Conservation (phyloP, 2,329 filamentous ascomycete genomes). For the Cytospora leucostoma region DNA sequence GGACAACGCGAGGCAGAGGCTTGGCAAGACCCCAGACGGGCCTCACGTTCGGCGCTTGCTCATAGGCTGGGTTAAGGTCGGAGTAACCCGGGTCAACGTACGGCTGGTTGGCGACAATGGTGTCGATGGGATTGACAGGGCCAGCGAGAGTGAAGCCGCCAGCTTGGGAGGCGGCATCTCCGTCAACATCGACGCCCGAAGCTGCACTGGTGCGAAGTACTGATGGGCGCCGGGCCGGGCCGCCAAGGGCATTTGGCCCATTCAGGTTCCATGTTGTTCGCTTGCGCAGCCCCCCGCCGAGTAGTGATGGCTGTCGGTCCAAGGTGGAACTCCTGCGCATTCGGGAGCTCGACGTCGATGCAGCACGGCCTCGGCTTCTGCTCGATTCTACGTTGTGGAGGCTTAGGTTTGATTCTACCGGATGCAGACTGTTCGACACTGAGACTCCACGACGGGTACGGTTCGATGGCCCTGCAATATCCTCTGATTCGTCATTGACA, state of each 20-base stretch:
- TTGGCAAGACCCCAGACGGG: conserved; percentile 57
- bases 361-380: conserved; percentile 21
- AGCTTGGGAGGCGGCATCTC: conserved; percentile 14
- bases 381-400: conserved; percentile 7
- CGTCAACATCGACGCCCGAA: conserved; percentile 16
- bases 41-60: conserved; percentile 49
- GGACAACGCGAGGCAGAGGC: conserved; percentile 54
- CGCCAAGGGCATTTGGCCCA: conserved; percentile 23
- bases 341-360: conserved; percentile 22
- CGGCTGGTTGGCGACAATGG: conserved; percentile 39
- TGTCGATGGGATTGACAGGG: conserved; percentile 21
- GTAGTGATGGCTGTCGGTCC: conserved; percentile 15
- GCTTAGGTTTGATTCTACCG: conserved; percentile 11
- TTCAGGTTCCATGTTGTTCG: conserved; percentile 26
- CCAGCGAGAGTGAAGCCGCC: conserved; percentile 27
- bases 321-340: conserved; percentile 14
- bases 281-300: conserved; percentile 20
- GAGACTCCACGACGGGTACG: conserved; percentile 21
- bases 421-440: conserved; percentile 17
- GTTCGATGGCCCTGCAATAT: conserved; percentile 5
- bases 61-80: conserved; percentile 56
- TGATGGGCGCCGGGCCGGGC: conserved; percentile 20
- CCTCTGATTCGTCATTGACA: conserved; percentile 5
- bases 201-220: conserved; percentile 18
- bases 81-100: conserved; percentile 56